Percentiles rank a stretch among this genome's conserved stretches.
These are phyloP conservation scores for Dianthus caryophyllus DNA, from an alignment of 148 eudicot species.

Conservation along the genomic window DNA sequence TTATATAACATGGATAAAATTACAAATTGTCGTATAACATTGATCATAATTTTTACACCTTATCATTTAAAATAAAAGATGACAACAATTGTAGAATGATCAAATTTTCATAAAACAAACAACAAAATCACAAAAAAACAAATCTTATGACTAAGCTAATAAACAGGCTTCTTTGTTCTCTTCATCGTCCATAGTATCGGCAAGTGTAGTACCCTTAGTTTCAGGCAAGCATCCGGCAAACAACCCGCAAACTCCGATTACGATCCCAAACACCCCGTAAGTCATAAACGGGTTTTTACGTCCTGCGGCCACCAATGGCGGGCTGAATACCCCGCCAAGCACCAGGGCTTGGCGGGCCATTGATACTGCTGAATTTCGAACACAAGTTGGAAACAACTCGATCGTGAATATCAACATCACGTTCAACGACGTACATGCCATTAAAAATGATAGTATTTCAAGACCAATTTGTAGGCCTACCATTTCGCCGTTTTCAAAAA, in stretches of 20 bases:
- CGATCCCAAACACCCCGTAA: conserved; percentile 56
- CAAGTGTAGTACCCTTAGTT: conserved; percentile 36
- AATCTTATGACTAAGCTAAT: not conserved
- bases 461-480: conserved; percentile 32
- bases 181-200: conserved; percentile 63
- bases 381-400: conserved; percentile 75
- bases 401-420: conserved; percentile 47
- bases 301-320: conserved; percentile 53
- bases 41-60: no score
- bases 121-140: not conserved
- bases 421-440: conserved; percentile 43
- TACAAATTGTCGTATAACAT: no score
- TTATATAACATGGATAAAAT: no score
- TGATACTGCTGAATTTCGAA: conserved; percentile 67
- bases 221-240: conserved; percentile 44
- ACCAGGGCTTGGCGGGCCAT: conserved; percentile 61
- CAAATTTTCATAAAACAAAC: no score
- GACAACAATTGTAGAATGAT: no score
- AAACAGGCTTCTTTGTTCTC: conserved; percentile 32
- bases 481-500: not conserved
- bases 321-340: conserved; percentile 49
- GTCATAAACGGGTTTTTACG: conserved; percentile 31
- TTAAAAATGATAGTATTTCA: conserved; percentile 44
- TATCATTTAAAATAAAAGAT: no score
- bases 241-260: conserved; percentile 37